phyloP scores from a whole-genome alignment of 331 rosid species.

The Spiraea crenata region DNA sequence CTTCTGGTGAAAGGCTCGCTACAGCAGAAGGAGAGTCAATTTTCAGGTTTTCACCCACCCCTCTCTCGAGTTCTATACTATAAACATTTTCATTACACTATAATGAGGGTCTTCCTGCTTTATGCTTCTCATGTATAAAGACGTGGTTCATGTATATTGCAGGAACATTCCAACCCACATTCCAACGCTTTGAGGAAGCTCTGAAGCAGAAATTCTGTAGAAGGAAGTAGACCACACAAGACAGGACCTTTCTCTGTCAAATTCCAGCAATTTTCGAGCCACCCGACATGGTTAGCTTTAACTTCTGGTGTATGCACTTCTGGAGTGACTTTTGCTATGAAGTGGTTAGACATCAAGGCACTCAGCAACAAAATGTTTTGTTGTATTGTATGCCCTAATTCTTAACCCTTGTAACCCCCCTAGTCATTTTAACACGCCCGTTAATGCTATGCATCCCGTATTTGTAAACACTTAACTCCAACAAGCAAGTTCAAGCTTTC shows the following conservation, averaged over 20 bases:
- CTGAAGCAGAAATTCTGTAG: slow-evolving; percentile 49
- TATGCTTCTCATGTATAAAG: background rate
- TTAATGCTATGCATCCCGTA: no score
- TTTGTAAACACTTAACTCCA: no score
- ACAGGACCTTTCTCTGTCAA: background rate
- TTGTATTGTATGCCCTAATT: background rate
- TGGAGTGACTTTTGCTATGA: background rate
- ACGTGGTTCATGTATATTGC: slow-evolving; percentile 31
- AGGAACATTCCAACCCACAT: slow-evolving; percentile 58
- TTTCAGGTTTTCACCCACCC: slow-evolving; percentile 50
- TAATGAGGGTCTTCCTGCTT: background rate
- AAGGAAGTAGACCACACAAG: slow-evolving; percentile 11
- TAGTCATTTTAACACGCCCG: background rate
- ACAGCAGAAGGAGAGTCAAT: slow-evolving; percentile 45
- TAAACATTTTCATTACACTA: background rate
- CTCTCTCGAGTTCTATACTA: background rate
- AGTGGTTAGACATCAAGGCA: slow-evolving; percentile 12
- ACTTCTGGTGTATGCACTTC: background rate
- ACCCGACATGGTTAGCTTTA: no score
- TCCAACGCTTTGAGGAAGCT: slow-evolving; percentile 57
- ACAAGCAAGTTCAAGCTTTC: no score
- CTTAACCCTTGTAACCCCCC: background rate
- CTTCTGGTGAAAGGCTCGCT: slow-evolving; percentile 75
- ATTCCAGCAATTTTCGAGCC: background rate
- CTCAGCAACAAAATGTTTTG: background rate